Evolutionary conservation across 2,329 filamentous ascomycete species (phyloP), one percentile per base, ranked within the genome.

Genomic region (Cladosporium sp.): DNA sequence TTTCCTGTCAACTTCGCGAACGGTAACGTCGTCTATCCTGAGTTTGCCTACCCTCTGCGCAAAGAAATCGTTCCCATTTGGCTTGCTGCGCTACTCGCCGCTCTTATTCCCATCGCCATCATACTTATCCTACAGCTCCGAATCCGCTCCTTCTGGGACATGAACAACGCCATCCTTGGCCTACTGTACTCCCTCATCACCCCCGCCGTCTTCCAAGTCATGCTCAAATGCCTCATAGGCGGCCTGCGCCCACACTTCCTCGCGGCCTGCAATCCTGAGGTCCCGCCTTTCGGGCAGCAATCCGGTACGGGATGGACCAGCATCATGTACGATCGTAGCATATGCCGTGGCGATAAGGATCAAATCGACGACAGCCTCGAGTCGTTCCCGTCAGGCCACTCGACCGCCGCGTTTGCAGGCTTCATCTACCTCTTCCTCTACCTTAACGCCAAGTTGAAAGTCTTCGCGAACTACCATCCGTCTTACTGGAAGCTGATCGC

Each of bases 371-470:
- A 90, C 68, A 79, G 80, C 1, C 78, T 91, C 0, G 85, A 89
- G 67, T 86, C 83, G 0, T 86, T 91, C 71, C 88, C 88, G 0
- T 87, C 83, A 1, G 89, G 89, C 1, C 88, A 91, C 71, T 85
- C 85, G 4, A 89, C 87, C 0, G 87, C 87, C 1, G 87, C 86
- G 0, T 90, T 90, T 58, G 86, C 85, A 0, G 87, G 86, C 4
- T 87, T 89, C 64, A 79, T 89, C 20, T 91, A 83, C 68, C 74
- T 91, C 2, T 87, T 80, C 63, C 76, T 91, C 1, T 91, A 90
- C 74, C 81, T 91, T 44, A 91, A 91, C 70, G 88, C 86, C 48
- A 91, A 91, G 75, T 79, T 91, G 63, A 91, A 90, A 78, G 81
- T 90, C 57, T 90, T 85, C 65, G 76, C 82, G 61, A 87, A 89